These are phyloP conservation scores for Monosporascus sp. DNA, from an alignment of 2,329 filamentous ascomycete species.

Conservation along the genomic window DNA sequence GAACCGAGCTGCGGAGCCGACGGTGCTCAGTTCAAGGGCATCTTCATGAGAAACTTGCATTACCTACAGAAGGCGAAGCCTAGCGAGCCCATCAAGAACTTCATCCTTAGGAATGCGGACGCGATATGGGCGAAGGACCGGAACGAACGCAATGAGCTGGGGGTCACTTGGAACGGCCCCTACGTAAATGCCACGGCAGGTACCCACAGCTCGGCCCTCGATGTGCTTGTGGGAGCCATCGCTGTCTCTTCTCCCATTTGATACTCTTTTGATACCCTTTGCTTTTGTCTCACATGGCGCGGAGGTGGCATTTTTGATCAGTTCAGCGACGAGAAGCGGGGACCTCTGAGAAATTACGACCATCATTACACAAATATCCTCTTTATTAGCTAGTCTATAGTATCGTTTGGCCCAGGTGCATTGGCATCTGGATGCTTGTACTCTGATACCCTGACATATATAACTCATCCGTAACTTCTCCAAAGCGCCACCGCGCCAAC, in stretches of 20 bases:
- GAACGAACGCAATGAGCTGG: conserved; percentile 24
- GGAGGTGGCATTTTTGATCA: too few species aligned
- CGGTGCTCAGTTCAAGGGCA: conserved; percentile 62
- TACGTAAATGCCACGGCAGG: conserved; percentile 20
- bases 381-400: too few species aligned
- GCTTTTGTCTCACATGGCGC: too few species aligned
- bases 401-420: too few species aligned
- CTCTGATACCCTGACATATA: too few species aligned
- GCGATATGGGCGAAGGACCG: conserved; percentile 28
- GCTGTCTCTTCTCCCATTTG: conserved; percentile 6
- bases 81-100: conserved; percentile 35
- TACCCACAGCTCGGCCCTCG: conserved; percentile 25
- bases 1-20: conserved; percentile 47
- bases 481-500: too few species aligned
- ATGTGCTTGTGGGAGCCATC: conserved; percentile 22
- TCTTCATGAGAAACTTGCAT: conserved; percentile 60
- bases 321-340: too few species aligned
- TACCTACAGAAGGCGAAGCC: conserved; percentile 46
- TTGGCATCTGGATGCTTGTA: too few species aligned
- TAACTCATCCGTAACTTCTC: too few species aligned
- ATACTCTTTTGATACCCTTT: too few species aligned
- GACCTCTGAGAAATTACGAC: too few species aligned
- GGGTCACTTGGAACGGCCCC: conserved; percentile 25
- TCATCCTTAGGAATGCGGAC: conserved; percentile 29
- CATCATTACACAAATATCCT: too few species aligned